These are phyloP conservation scores for Glycine tomentella DNA, from an alignment of 306 rosid species.

Conservation along the genomic window DNA sequence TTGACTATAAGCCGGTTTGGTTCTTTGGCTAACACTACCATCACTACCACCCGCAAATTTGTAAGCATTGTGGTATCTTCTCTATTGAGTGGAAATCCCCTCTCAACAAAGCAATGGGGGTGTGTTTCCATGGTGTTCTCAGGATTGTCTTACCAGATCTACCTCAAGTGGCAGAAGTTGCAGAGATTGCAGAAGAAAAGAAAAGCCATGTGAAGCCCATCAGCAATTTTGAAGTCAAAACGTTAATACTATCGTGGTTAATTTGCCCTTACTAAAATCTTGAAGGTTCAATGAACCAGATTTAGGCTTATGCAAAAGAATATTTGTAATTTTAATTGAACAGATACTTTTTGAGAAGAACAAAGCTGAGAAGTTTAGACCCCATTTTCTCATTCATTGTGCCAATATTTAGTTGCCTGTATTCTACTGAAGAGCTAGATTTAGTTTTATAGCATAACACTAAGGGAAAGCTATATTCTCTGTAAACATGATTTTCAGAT, in stretches of 20 bases:
- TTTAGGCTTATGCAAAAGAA: constrained; percentile 48
- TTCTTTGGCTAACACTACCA: constrained; percentile 93
- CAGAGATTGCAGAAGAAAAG: constrained; percentile 88
- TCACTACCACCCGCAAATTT: constrained; percentile 96
- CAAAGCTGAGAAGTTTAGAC: constrained; percentile 1
- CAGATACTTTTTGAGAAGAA: constrained; percentile 39
- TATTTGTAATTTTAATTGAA: constrained; percentile 58
- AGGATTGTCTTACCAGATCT: constrained; percentile 90
- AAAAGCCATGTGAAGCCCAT: constrained; percentile 64
- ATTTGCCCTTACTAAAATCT: constrained; percentile 32
- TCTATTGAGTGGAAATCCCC: constrained; percentile 89
- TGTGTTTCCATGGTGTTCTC: constrained; percentile 93
- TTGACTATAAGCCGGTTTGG: constrained; percentile 94
- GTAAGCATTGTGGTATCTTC: constrained; percentile 97
- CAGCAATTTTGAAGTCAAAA: constrained; percentile 56
- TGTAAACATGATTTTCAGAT: constrained; percentile 38
- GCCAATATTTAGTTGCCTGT: constrained; percentile 4
- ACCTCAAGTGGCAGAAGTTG: constrained; percentile 89
- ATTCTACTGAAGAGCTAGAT: constrained; percentile 37
- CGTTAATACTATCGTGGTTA: constrained; percentile 20
- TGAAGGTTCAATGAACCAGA: constrained; percentile 47
- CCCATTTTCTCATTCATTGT: constrained; percentile 32
- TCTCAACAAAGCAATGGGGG: constrained; percentile 92
- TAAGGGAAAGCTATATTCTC: constrained; percentile 26
- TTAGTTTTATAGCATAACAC: constrained; percentile 22